Conservation (phyloP, 768 basidiomycete species). For the Rhizopogon vesiculosus region DNA sequence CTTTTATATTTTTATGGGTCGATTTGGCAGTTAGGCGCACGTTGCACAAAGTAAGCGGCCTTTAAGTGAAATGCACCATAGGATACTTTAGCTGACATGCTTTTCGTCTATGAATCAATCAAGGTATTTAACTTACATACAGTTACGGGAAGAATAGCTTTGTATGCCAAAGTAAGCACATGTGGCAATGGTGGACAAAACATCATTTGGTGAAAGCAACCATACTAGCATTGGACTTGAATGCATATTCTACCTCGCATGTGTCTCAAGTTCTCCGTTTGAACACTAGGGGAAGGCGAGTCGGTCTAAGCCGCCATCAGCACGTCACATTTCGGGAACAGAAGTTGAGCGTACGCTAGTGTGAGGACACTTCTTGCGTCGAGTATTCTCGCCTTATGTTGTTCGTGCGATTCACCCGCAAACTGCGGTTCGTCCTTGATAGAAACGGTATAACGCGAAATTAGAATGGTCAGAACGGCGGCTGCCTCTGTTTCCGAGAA, state of each 20-base stretch:
- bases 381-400: constrained; percentile 39
- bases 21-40: too few relatives aligned
- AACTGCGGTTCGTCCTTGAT: constrained; percentile 49
- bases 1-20: too few relatives aligned
- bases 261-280: not conserved
- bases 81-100: not conserved
- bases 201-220: not conserved
- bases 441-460: constrained; percentile 42
- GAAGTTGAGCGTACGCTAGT: constrained; percentile 35
- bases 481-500: constrained; percentile 52
- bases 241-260: too few relatives aligned
- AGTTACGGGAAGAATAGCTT: constrained; percentile 38
- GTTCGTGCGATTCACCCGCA: constrained; percentile 40
- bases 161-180: constrained; percentile 15
- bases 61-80: too few relatives aligned
- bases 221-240: too few relatives aligned
- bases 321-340: not conserved
- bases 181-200: too few relatives aligned
- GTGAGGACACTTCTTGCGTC: constrained; percentile 33
- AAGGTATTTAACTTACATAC: constrained; percentile 27
- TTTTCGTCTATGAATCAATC: constrained; percentile 31
- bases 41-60: too few relatives aligned
- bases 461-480: constrained; percentile 45
- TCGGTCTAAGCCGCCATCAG: not conserved
- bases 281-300: constrained; percentile 5